Conservation (phyloP, 2,329 filamentous ascomycete genomes). For the Colletotrichum tamarilloi region DNA sequence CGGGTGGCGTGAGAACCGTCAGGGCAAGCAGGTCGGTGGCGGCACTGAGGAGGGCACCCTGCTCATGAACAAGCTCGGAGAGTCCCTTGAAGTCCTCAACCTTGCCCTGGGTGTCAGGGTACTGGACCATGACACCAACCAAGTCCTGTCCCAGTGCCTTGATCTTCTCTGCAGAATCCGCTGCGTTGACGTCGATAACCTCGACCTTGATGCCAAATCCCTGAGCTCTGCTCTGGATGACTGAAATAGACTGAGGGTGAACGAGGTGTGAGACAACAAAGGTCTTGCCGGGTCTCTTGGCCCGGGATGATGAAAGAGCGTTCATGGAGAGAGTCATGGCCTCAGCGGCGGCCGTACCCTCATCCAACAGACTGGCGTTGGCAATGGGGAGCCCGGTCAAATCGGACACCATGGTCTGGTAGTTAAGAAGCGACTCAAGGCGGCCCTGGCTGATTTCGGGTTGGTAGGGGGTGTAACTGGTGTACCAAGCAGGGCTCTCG, state of each 20-base stretch:
- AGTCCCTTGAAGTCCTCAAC: conserved; percentile 80
- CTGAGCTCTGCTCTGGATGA: conserved; percentile 85
- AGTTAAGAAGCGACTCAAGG: conserved; percentile 92
- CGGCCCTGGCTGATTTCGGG: conserved; percentile 97
- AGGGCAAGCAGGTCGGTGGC: conserved; percentile 91
- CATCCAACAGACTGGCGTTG: conserved; percentile 91
- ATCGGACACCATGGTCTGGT: conserved; percentile 92
- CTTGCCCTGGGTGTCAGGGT: conserved; percentile 88
- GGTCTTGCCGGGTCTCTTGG: conserved; percentile 80
- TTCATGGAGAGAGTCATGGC: conserved; percentile 95
- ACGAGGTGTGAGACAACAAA: conserved; percentile 86
- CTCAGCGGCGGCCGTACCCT: conserved; percentile 92
- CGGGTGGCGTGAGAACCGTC: conserved; percentile 88
- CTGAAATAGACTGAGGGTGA: conserved; percentile 87
- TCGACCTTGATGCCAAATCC: conserved; percentile 90
- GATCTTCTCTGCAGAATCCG: conserved; percentile 70
- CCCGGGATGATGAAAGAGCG: conserved; percentile 75
- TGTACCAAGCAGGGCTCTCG: conserved; percentile 97
- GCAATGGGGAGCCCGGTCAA: conserved; percentile 88
- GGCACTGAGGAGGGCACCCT: conserved; percentile 83
- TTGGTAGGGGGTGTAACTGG: conserved; percentile 97
- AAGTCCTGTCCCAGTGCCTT: conserved; percentile 83
- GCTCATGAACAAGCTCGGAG: conserved; percentile 80
- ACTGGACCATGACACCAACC: conserved; percentile 93
- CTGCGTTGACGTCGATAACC: conserved; percentile 75